Conservation (phyloP, 768 basidiomycete genomes). For the Lentinula boryana region DNA sequence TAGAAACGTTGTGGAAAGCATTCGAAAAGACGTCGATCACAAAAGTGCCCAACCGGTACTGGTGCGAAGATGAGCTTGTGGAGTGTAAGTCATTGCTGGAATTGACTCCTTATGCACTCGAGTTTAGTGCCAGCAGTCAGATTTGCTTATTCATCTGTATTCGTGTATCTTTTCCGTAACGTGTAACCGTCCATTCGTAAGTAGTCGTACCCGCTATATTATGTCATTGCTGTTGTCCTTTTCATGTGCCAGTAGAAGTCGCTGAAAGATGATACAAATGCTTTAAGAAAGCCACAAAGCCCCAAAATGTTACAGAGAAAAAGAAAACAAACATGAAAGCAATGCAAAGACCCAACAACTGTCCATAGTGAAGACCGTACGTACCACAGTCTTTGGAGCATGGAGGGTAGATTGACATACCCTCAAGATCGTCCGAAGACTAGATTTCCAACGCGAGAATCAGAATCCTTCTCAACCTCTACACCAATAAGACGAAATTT, state of each 20-base stretch:
- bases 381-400: not conserved
- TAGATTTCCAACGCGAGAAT: constrained; percentile 38
- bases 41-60: no score
- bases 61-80: no score
- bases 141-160: no score
- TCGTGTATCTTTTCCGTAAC: no score
- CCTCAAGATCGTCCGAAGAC: constrained; percentile 26
- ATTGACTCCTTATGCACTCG: no score
- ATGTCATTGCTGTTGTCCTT: not conserved
- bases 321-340: not conserved
- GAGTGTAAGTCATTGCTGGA: no score
- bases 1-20: no score
- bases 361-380: not conserved
- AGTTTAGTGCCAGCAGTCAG: no score
- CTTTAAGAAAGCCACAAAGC: not conserved
- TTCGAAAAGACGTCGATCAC: no score
- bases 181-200: not conserved
- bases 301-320: not conserved
- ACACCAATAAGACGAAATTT: constrained; percentile 58
- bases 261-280: not conserved
- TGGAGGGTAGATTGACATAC: not conserved
- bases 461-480: constrained; percentile 40
- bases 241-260: not conserved
- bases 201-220: not conserved
- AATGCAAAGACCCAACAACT: not conserved